phyloP scores from a whole-genome alignment of 2,329 filamentous ascomycete genomes.

The Tolypocladium capitatum region DNA sequence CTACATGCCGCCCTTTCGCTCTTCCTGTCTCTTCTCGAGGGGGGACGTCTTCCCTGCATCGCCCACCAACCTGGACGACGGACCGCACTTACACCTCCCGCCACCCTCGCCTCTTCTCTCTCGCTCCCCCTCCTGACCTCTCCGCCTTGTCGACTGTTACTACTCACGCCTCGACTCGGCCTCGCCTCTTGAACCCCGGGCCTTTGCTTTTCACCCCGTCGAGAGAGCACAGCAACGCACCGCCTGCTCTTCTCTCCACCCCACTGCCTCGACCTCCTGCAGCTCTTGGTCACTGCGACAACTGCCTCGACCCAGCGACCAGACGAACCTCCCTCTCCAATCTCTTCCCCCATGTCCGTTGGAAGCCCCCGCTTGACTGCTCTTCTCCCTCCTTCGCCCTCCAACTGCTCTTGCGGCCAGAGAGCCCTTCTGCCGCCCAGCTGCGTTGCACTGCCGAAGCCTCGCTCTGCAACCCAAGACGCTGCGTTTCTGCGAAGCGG shows the following conservation, averaged over 20 bases:
- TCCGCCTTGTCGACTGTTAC: neutral
- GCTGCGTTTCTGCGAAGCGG: slow-evolving; percentile 18
- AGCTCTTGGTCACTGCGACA: slow-evolving; percentile 5
- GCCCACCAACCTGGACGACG: neutral
- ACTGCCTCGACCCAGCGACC: neutral
- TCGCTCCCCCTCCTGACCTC: neutral
- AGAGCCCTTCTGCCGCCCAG: slow-evolving; percentile 7
- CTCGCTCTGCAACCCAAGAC: slow-evolving; percentile 8
- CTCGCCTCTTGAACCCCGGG: neutral
- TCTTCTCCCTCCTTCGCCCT: slow-evolving; percentile 9
- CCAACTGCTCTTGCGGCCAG: slow-evolving; percentile 8
- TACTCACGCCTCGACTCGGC: neutral
- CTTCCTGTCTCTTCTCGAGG: slow-evolving; percentile 1
- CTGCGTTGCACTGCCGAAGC: slow-evolving; percentile 11
- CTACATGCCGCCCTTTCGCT: slow-evolving; percentile 4
- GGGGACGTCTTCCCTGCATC: neutral
- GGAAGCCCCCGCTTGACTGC: slow-evolving; percentile 10
- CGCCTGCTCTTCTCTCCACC: neutral
- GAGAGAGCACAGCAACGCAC: neutral
- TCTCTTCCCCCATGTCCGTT: slow-evolving; percentile 14
- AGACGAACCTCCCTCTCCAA: neutral
- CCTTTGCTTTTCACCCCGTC: neutral
- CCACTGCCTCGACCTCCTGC: neutral
- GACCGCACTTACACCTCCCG: slow-evolving; percentile 1
- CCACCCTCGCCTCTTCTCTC: neutral